Evolutionary conservation across 1,139 yeast species (phyloP).

Genomic region (Spathaspora sp.): DNA sequence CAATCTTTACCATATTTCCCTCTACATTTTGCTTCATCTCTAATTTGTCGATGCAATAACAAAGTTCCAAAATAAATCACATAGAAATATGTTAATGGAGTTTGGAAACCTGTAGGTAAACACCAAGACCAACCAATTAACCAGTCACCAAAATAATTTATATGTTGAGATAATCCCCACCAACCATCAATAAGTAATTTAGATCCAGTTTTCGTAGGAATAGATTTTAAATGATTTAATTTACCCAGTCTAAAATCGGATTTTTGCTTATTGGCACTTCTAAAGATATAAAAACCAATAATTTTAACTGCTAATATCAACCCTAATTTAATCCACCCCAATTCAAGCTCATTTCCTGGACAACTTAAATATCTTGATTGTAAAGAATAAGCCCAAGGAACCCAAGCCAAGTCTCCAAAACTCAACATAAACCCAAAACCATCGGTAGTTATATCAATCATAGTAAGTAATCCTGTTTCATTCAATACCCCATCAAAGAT

Average conservation of each 20-base stretch:
- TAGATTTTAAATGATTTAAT: slow-evolving; percentile 59
- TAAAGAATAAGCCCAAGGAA: slow-evolving; percentile 89
- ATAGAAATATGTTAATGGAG: slow-evolving; percentile 86
- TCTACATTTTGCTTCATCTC: slow-evolving; percentile 92
- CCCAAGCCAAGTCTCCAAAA: slow-evolving; percentile 90
- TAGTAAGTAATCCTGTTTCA: slow-evolving; percentile 84
- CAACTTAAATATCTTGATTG: slow-evolving; percentile 82
- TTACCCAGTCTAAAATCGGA: slow-evolving; percentile 80
- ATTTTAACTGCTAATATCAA: slow-evolving; percentile 46
- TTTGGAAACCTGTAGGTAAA: slow-evolving; percentile 79
- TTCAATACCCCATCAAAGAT: slow-evolving; percentile 89
- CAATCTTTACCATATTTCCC: slow-evolving; percentile 84
- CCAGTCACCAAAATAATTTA: slow-evolving; percentile 96
- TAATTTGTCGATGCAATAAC: slow-evolving; percentile 79
- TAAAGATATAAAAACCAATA: slow-evolving; percentile 79
- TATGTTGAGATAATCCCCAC: slow-evolving; percentile 95
- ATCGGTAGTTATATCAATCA: slow-evolving; percentile 96
- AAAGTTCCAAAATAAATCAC: slow-evolving; percentile 79
- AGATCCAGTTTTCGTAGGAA: slow-evolving; percentile 75
- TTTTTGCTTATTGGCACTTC: slow-evolving; percentile 80
- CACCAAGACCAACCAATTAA: slow-evolving; percentile 91
- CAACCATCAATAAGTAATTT: slow-evolving; percentile 85
- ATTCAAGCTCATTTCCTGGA: slow-evolving; percentile 49
- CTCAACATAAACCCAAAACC: slow-evolving; percentile 96
- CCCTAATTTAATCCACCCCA: slow-evolving; percentile 43